Evolutionary conservation across 768 basidiomycete genomes (phyloP).

Genomic region (Leccinum subtestaceum): DNA sequence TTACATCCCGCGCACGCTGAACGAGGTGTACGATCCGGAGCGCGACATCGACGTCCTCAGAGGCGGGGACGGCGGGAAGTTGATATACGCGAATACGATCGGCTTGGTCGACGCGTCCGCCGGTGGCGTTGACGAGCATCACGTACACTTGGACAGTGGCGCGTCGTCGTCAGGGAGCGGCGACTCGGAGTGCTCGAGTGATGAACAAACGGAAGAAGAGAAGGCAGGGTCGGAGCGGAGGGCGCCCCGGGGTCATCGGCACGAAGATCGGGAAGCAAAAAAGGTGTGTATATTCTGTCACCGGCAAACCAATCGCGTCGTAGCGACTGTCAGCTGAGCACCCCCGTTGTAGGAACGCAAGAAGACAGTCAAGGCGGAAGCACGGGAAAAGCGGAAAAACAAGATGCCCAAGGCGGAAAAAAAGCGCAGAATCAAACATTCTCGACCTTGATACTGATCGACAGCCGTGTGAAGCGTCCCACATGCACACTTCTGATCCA

Average conservation of each 20-base stretch:
- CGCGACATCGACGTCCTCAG: constrained; percentile 78
- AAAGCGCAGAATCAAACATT: constrained; percentile 72
- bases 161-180: constrained; percentile 24
- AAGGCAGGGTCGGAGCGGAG: constrained; percentile 44
- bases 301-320: constrained; percentile 4
- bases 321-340: background rate
- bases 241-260: constrained; percentile 79
- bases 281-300: constrained; percentile 50
- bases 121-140: constrained; percentile 2
- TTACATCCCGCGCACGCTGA: constrained; percentile 89
- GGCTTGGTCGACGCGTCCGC: constrained; percentile 57
- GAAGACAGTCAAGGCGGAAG: constrained; percentile 82
- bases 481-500: constrained; percentile 3
- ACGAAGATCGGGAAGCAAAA: constrained; percentile 89
- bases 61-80: constrained; percentile 62
- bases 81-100: constrained; percentile 88
- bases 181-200: constrained; percentile 27
- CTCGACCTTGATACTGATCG: constrained; percentile 22
- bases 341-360: constrained; percentile 74
- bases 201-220: constrained; percentile 36
- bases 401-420: constrained; percentile 98
- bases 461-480: constrained; percentile 15
- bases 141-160: constrained; percentile 20
- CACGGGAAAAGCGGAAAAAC: constrained; percentile 81
- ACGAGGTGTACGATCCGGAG: constrained; percentile 94